These are phyloP conservation scores for Diaporthe aspalathi DNA, from an alignment of 2,329 filamentous ascomycete genomes.

Conservation along the genomic window DNA sequence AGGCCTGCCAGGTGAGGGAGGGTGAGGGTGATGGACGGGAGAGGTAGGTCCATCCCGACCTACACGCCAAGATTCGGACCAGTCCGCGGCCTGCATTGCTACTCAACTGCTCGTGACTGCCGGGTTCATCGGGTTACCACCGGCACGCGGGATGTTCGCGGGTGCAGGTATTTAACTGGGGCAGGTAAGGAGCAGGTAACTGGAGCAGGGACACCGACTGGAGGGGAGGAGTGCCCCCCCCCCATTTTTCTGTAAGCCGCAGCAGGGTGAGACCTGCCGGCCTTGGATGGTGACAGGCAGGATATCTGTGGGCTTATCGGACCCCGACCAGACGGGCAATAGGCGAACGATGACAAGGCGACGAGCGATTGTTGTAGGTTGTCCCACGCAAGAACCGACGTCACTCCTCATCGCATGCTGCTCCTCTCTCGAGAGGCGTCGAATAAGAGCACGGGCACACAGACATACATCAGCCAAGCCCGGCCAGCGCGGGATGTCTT, in stretches of 20 bases:
- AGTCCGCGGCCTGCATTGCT: not conserved
- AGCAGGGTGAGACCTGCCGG: conserved; percentile 37
- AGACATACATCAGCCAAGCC: conserved; percentile 32
- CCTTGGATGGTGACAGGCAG: conserved; percentile 12
- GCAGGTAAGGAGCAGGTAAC: too few relatives aligned
- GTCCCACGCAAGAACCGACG: conserved; percentile 7
- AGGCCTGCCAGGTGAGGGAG: not conserved
- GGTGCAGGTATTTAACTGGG: too few relatives aligned
- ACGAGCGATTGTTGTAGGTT: not conserved
- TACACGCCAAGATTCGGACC: conserved; percentile 11
- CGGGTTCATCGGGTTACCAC: conserved; percentile 26
- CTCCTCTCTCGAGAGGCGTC: conserved; percentile 12
- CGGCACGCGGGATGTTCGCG: conserved; percentile 31
- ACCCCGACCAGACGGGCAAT: not conserved
- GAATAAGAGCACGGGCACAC: conserved; percentile 23
- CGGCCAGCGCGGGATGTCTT: conserved; percentile 28
- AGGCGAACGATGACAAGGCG: conserved; percentile 1
- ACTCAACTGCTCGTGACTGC: conserved; percentile 21
- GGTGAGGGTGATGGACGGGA: not conserved
- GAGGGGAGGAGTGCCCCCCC: not conserved
- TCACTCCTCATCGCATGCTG: not conserved
- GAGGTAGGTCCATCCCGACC: conserved; percentile 1
- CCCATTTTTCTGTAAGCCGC: conserved; percentile 4
- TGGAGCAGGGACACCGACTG: conserved; percentile 22
- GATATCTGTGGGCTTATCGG: conserved; percentile 34